Base-by-base conservation (phyloP, 169 alveolate species). In the Neospora caninum region DNA sequence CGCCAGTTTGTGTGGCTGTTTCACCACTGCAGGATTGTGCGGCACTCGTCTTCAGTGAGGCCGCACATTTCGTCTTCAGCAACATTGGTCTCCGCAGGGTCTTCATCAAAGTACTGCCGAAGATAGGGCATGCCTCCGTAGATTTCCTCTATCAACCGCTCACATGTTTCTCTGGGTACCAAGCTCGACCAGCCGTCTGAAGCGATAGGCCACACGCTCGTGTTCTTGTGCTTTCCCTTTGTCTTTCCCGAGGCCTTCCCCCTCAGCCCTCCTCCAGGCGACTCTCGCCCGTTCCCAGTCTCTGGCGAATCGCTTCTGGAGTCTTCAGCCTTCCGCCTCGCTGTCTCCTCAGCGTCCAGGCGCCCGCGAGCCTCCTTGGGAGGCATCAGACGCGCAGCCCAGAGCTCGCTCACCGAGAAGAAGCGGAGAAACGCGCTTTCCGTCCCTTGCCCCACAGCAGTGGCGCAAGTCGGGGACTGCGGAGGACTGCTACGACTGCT, bases 301-400 rank as follows among this genome's bases (percentile, higher is more conserved):
- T 73, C 84, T 43, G 84, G 39, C 1, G 84, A 18, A 2, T 31
- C 39, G 42, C 18, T 22, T 22, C 36, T 73, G 84, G 39, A 9
- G n/a, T n/a, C 84, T 13, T 36, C 84, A 10, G 39, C 9, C 43
- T 27, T 43, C 43, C 43, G 45, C 80, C 38, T 7, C 41, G 34
- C 38, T 82, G 69, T 36, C 64, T 82, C 89, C 39, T 4, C 69
- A 29, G 31, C 38, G n/a, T 82, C 67, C 69, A 82, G 67, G 41
- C 67, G 69, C 34, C 67, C 53, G 64, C 89, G 89, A 27, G n/a
- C 64, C 39, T 43, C 89, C 64, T 42, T 38, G 13, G 89, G 69
- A 4, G 89, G 89, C 69, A 82, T 82, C 67, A 82, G 67, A 20
- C 89, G 54, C 25, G 89, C n/a, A 7, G 89, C 89, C 89, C 89